Evolutionary conservation across 179 eudicot species (phyloP), one percentile per base, ranked within the genome.

Genomic region (Spergularia azorica): DNA sequence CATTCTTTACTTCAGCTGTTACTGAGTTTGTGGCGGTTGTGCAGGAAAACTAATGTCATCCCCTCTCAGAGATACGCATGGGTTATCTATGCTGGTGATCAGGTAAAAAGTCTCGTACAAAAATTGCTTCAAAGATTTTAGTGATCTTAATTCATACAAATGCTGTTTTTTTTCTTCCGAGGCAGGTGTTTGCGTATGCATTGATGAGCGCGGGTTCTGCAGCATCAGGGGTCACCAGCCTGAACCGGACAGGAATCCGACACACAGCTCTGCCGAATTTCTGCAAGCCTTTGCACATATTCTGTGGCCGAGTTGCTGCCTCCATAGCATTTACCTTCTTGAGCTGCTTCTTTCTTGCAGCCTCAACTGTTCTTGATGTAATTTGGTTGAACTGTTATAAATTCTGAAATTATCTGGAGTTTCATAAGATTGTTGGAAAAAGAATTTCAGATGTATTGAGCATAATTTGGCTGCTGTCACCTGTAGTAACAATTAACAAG

Each of bases 121-220:
- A 26, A 26, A 26, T 26, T 26, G 32, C 32, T 26, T 26, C 2
- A 26, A 26, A 26, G 32, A 26, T 26, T 26, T 26, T 26, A 26
- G 32, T 26, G 32, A 26, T 26, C 32, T 26, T 26, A 26, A 26
- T 26, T 26, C 32, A 26, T 5, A 43, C 48, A 43, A 43, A 43
- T 43, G 48, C 8, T 43, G 5, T 5, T 43, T 5, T 5, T 43
- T 43, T 5, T 4, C 5, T 51, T 51, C 13, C 18, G 72, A 63
- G 9, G 2, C 86, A 95, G 98, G 84, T 86, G 17, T 89, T 92
- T 79, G 96, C 97, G 21, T 93, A 87, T 67, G 97, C 92, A 0
- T 69, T 88, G 87, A 91, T 95, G 89, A 93, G 98, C 75, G 97
- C 97, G 5, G 97, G 90, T 75, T 95, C 99, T 12, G 97, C 99